phyloP scores from a whole-genome alignment of 305 asterid species.

The Solanum hybrid region DNA sequence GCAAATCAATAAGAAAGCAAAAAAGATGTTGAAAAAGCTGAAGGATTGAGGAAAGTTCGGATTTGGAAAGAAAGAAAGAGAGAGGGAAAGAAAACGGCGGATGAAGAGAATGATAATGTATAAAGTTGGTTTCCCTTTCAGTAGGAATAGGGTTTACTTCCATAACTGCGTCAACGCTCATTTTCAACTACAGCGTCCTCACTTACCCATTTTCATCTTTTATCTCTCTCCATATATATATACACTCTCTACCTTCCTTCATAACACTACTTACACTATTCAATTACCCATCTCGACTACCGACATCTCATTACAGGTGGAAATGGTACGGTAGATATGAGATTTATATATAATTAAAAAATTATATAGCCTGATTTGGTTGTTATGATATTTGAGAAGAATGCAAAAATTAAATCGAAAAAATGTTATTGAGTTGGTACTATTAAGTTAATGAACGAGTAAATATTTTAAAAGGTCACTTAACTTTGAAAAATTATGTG shows the following conservation, averaged over 20 bases:
- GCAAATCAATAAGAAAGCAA: neutral
- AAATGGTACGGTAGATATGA: too few relatives aligned
- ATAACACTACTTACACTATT: neutral
- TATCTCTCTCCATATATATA: neutral
- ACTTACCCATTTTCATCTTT: neutral
- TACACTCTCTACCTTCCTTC: neutral
- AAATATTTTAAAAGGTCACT: too few relatives aligned
- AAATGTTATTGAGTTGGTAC: too few relatives aligned
- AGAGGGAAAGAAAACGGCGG: neutral
- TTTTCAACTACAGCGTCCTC: slow-evolving; percentile 9
- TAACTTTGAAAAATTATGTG: too few relatives aligned
- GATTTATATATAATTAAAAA: too few relatives aligned
- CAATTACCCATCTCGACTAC: neutral
- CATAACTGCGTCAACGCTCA: slow-evolving; percentile 11
- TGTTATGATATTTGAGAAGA: too few relatives aligned
- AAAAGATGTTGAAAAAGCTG: neutral
- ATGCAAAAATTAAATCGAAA: too few relatives aligned
- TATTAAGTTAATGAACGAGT: too few relatives aligned
- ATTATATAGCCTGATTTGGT: neutral
- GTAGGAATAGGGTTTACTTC: neutral
- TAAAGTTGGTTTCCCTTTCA: neutral
- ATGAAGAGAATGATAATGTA: neutral
- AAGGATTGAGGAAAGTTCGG: neutral
- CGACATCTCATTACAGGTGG: too few relatives aligned
- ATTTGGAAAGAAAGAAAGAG: neutral